Conservation (phyloP, 139 green algal species). For the Haematococcus lacustris region DNA sequence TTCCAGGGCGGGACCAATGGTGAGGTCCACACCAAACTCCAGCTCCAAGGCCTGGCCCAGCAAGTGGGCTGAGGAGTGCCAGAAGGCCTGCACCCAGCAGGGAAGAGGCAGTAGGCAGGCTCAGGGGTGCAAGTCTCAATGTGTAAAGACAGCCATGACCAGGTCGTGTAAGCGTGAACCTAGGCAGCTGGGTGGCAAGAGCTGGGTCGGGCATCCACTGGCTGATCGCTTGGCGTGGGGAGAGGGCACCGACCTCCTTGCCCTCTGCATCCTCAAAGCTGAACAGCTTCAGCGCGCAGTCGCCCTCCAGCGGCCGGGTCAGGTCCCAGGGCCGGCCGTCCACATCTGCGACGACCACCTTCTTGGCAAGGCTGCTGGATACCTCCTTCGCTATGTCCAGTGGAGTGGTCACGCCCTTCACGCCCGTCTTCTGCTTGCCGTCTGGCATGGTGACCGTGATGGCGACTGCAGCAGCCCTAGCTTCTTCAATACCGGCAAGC, state of each 20-base stretch:
- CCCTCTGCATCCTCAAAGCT: slow-evolving; percentile 84
- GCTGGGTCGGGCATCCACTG: no score
- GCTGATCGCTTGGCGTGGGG: no score
- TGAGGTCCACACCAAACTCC: slow-evolving; percentile 90
- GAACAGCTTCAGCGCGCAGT: slow-evolving; percentile 82
- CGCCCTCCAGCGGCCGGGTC: slow-evolving; percentile 71
- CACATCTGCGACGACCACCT: slow-evolving; percentile 77
- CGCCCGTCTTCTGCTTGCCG: slow-evolving; percentile 50
- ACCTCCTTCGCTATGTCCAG: slow-evolving; percentile 87
- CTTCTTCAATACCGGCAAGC: slow-evolving; percentile 36
- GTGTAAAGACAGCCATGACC: no score
- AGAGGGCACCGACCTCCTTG: slow-evolving; percentile 66
- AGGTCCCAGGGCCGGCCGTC: slow-evolving; percentile 86
- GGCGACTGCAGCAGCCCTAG: slow-evolving; percentile 35
- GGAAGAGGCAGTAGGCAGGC: no score
- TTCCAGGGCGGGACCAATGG: slow-evolving; percentile 90
- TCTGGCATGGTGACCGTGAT: slow-evolving; percentile 89
- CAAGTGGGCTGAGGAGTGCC: slow-evolving; percentile 89
- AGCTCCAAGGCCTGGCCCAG: slow-evolving; percentile 92
- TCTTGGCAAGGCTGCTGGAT: slow-evolving; percentile 84
- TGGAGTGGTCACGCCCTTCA: slow-evolving; percentile 82
- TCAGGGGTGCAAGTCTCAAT: no score
- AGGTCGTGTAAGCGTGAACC: no score
- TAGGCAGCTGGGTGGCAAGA: no score
- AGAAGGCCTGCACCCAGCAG: slow-evolving; percentile 89